These are phyloP conservation scores for Murraya koenigii DNA, from an alignment of 345 rosid genomes.

Conservation along the genomic window DNA sequence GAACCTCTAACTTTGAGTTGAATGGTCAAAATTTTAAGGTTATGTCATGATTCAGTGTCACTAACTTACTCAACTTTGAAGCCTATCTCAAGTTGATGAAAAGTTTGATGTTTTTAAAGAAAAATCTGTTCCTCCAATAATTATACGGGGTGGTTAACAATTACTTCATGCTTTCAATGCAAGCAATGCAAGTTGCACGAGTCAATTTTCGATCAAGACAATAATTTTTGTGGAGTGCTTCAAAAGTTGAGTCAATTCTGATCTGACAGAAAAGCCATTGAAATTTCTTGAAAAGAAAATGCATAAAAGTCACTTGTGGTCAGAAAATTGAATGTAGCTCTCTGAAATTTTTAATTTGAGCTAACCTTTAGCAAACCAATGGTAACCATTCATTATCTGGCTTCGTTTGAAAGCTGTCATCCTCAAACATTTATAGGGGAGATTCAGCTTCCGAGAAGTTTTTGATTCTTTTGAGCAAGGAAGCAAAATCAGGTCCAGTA, in stretches of 20 bases:
- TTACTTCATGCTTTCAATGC: slow-evolving; percentile 21
- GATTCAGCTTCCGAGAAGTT: slow-evolving; percentile 22
- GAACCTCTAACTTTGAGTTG: background rate
- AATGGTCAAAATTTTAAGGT: background rate
- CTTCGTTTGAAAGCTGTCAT: slow-evolving; percentile 3
- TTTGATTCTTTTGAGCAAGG: slow-evolving; percentile 1
- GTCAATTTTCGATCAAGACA: slow-evolving; percentile 18
- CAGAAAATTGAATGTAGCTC: slow-evolving; percentile 10
- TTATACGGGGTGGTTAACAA: slow-evolving; percentile 14
- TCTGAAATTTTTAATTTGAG: slow-evolving; percentile 15
- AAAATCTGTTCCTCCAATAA: slow-evolving; percentile 1
- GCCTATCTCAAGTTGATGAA: background rate
- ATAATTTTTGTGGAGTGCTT: slow-evolving; percentile 6
- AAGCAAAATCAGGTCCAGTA: slow-evolving; percentile 16
- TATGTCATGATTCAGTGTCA: slow-evolving; percentile 7
- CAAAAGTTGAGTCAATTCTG: background rate
- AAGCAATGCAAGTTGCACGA: slow-evolving; percentile 31
- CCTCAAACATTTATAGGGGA: slow-evolving; percentile 20
- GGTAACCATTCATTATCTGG: slow-evolving; percentile 14
- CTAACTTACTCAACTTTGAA: background rate
- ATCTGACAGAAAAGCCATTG: background rate
- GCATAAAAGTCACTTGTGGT: background rate
- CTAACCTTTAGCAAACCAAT: slow-evolving; percentile 8
- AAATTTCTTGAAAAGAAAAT: background rate
- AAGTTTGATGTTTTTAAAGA: slow-evolving; percentile 9